phyloP scores from a whole-genome alignment of 2,329 filamentous ascomycete species.

The Penicillium sp. region DNA sequence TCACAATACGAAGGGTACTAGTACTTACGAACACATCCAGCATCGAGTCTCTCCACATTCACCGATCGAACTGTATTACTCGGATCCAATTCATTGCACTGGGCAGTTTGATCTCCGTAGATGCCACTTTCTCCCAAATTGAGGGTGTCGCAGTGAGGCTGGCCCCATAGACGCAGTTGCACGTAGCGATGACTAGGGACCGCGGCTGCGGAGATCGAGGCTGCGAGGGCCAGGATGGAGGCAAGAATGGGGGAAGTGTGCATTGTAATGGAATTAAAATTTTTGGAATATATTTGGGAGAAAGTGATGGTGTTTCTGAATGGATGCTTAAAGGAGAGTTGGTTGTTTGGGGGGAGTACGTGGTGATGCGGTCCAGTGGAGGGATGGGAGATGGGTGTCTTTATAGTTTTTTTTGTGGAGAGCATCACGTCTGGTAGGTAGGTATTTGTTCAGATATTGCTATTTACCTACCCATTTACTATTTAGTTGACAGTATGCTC shows the following conservation, averaged over 20 bases:
- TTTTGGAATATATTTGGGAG: too few species aligned
- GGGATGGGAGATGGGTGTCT: too few species aligned
- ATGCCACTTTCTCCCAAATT: conserved; percentile 4
- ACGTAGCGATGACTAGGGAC: conserved; percentile 1
- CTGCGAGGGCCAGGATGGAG: not conserved
- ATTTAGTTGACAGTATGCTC: too few species aligned
- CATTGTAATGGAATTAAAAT: not conserved
- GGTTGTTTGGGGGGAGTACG: too few species aligned
- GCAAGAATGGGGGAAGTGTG: not conserved
- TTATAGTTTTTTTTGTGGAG: too few species aligned
- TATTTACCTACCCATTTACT: not conserved
- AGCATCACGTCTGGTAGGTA: too few species aligned
- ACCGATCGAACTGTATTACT: conserved; percentile 3
- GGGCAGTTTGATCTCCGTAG: conserved; percentile 1
- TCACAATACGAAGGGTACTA: too few species aligned
- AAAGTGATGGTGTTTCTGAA: too few species aligned
- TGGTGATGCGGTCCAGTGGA: too few species aligned
- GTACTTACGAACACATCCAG: not conserved
- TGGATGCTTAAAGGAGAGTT: too few species aligned
- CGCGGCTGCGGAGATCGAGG: not conserved
- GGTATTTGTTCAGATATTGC: too few species aligned
- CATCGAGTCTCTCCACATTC: conserved; percentile 1
- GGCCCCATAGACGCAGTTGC: conserved; percentile 6
- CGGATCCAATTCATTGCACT: conserved; percentile 1
- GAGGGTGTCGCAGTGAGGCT: not conserved